Percentiles rank a stretch among this genome's conserved stretches.
Conservation (phyloP, 2,329 filamentous ascomycete genomes). For the Acrocalymma vagum region DNA sequence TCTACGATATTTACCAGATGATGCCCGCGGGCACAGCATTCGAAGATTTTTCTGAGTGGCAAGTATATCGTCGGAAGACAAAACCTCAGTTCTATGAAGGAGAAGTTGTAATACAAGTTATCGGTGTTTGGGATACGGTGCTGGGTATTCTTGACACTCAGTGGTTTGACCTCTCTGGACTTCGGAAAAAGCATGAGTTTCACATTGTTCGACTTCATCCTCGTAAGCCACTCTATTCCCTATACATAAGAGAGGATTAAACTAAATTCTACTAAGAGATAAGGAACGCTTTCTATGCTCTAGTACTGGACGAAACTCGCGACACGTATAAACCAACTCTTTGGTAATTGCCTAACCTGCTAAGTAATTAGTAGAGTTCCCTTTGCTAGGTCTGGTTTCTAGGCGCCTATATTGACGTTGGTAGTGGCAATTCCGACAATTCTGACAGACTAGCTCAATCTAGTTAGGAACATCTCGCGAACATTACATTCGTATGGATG, state of each 20-base stretch:
- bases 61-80: no score
- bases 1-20: slow-evolving; percentile 5
- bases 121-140: slow-evolving; percentile 56
- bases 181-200: slow-evolving; percentile 41
- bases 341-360: slow-evolving; percentile 53
- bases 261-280: slow-evolving; percentile 8
- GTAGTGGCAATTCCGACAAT: slow-evolving; percentile 55
- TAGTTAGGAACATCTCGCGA: slow-evolving; percentile 46
- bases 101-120: no score
- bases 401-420: slow-evolving; percentile 58
- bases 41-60: no score
- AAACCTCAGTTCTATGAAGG: no score
- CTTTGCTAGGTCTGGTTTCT: slow-evolving; percentile 57
- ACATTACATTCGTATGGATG: slow-evolving; percentile 61
- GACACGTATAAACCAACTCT: slow-evolving; percentile 63
- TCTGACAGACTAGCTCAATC: slow-evolving; percentile 2
- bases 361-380: slow-evolving; percentile 22
- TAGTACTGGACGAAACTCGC: slow-evolving; percentile 60
- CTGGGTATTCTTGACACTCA: slow-evolving; percentile 46
- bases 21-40: no score
- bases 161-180: no score
- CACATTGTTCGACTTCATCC: slow-evolving; percentile 49
- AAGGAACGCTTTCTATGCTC: slow-evolving; percentile 60
- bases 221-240: no score
- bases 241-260: no score